Base-by-base conservation (phyloP, 1,284 basidiomycete genomes). In the Naganishia liquefaciens region DNA sequence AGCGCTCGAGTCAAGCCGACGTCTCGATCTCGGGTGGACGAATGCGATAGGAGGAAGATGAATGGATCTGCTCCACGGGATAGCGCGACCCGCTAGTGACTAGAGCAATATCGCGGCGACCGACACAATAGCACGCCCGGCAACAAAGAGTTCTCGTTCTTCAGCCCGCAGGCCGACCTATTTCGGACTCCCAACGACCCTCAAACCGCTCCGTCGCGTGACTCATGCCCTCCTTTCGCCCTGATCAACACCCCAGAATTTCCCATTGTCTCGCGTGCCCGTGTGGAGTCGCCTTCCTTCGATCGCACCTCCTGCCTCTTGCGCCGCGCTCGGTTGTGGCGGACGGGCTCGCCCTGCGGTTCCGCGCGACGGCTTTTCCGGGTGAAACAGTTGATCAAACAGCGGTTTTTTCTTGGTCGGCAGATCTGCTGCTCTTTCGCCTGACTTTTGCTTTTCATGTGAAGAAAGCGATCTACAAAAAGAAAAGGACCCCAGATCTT, bases 211-310 rank as follows among this genome's bases (percentile, higher is more conserved):
- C 13, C 33, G 27, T 37, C 27, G 37, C 40, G 33, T 60, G 46
- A 50, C 46, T 60, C 43, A 37, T 42, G 39, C 23, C 44, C 30
- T 25, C 15, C 43, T 21, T 27, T 47, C 21, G 46, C 46, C 44
- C 57, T 50, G 57, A 60, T 60, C 46, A 60, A 2, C 57, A 60
- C 57, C 57, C 57, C 39, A 39, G 57, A 60, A 60, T 37, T 50
- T 58, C 57, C n/a, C 57, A 60, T 60, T 60, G 57, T 60, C 57
- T 60, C 46, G 55, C 42, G 53, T 25, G 39, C 33, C 33, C 33
- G 33, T 37, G 33, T 7, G 33, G 33, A 37, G 33, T 37, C 33
- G 33, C 33, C 10, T 13, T 37, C 33, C 33, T 37, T 37, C 33
- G 33, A 37, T 37, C 6, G 6, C 33, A 37, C 13, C 13, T 13